These are phyloP conservation scores for Acacia crassicarpa DNA, from an alignment of 306 rosid genomes.

Conservation along the genomic window DNA sequence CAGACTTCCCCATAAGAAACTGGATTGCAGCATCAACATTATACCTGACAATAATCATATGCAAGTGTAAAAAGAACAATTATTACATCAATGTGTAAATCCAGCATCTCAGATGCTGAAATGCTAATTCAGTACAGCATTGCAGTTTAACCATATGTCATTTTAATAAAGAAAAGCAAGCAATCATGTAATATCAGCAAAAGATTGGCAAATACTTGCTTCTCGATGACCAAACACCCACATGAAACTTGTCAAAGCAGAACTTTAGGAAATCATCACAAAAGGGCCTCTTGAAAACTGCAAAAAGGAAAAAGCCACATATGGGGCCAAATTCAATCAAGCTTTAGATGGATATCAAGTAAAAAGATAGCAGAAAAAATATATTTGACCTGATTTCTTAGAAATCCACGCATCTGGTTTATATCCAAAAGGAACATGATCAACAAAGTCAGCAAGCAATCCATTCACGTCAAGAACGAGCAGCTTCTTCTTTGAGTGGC, in stretches of 20 bases:
- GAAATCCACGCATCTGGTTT: conserved; percentile 34
- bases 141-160: conserved; percentile 19
- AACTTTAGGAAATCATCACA: conserved; percentile 76
- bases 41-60: conserved; percentile 47
- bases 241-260: conserved; percentile 81
- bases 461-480: conserved; percentile 94
- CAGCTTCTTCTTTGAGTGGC: conserved; percentile 66
- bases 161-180: conserved; percentile 22
- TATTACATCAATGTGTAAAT: conserved; percentile 18
- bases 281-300: conserved; percentile 94
- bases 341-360: conserved; percentile 12
- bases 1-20: conserved; percentile 60
- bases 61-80: conserved; percentile 19
- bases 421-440: conserved; percentile 23
- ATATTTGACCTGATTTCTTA: conserved; percentile 53
- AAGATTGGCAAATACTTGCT: conserved; percentile 56
- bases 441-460: conserved; percentile 77
- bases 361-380: conserved; percentile 19
- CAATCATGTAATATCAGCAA: conserved; percentile 28
- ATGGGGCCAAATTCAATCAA: conserved; percentile 30
- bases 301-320: conserved; percentile 5
- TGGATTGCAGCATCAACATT: conserved; percentile 57
- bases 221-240: conserved; percentile 97
- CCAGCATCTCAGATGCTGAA: conserved; percentile 10
- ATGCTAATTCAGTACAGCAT: conserved; percentile 11